A percentile compares a stretch with the other conserved stretches of the same genome.
These are phyloP conservation scores for Saussurea involucrata DNA, from an alignment of 129 eudicot species.

Conservation along the genomic window DNA sequence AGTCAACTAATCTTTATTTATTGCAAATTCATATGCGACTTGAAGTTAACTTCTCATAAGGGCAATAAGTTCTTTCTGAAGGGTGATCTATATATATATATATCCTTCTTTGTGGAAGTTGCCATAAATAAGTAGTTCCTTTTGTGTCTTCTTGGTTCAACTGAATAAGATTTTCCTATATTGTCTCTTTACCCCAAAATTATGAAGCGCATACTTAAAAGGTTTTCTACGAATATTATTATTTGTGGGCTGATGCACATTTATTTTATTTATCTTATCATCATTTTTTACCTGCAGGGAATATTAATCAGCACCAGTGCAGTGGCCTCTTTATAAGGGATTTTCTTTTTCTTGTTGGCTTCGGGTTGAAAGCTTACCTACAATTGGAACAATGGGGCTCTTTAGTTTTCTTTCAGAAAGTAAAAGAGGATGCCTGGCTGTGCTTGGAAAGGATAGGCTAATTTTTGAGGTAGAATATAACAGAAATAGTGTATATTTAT, in stretches of 20 bases:
- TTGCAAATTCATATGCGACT: background rate
- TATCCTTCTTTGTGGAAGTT: background rate
- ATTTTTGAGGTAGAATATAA: constrained; percentile 66
- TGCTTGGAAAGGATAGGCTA: constrained; percentile 69
- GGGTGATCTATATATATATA: too few relatives aligned
- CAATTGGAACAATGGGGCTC: constrained; percentile 84
- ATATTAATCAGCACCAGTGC: constrained; percentile 69
- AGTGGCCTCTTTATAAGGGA: constrained; percentile 90
- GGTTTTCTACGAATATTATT: background rate
- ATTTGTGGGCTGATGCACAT: constrained; percentile 1
- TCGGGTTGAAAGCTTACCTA: constrained; percentile 83
- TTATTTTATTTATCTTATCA: background rate
- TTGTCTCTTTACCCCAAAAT: background rate
- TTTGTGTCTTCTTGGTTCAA: background rate
- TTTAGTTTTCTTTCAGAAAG: constrained; percentile 84
- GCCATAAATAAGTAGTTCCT: background rate
- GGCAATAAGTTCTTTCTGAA: background rate
- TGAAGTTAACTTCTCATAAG: background rate
- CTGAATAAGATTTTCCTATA: background rate
- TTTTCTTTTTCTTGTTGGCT: constrained; percentile 98
- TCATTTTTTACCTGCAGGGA: constrained; percentile 60
- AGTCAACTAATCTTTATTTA: background rate
- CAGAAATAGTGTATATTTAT: background rate
- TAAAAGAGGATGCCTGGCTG: constrained; percentile 81
- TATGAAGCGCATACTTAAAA: background rate